Base-by-base conservation (phyloP, 192 early-diverging fungal genomes). In the Coemansia sp. region DNA sequence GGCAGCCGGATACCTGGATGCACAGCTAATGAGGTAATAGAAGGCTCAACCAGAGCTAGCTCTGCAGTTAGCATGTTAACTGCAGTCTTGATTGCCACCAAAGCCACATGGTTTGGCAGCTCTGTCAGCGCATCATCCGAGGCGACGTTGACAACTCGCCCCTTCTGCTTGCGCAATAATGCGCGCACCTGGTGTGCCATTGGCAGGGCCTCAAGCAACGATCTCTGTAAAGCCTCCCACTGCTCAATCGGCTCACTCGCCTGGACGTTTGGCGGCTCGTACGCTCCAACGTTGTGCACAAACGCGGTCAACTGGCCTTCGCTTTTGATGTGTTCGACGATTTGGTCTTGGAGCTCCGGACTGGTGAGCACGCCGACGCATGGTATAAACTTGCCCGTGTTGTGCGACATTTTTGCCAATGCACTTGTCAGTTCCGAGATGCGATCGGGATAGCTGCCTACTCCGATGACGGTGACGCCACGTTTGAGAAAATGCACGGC, bases 11-110 rank as follows among this genome's bases (percentile, higher is more conserved):
- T 4, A 12, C 60, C 57, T 14, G 72, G 72, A 48, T 74, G 72
- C 23, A 74, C 66, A 15, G 72, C 72, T 15, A 74, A 25, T 37
- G 72, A 60, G 1, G 62, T 63, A 41, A 74, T 19, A 4, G 55
- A 23, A 17, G 72, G 66, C 39, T 68, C 72, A 25, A 74, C n/a
- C 41, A 74, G 11, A 32, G 72, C 72, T 15, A 74, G 10, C 62
- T 74, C 72, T 7, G 72, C 72, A 5, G 66, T 74, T 19, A 65
- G 23, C 62, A 74, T 54, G 43, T 74, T 74, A 35, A 74, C 72
- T 2, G 72, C 72, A 27, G 72, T 74, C 41, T 74, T 74, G 58
- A 74, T 68, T 4, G 72, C 72, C 2, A 65, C 50, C 45, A 74
- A 62, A 29, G 66, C 57, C 32, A 74, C 62, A 3, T 65, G 27